phyloP scores from a whole-genome alignment of 2,329 filamentous ascomycete species.

The Zelopaecilomyces penicillatus region DNA sequence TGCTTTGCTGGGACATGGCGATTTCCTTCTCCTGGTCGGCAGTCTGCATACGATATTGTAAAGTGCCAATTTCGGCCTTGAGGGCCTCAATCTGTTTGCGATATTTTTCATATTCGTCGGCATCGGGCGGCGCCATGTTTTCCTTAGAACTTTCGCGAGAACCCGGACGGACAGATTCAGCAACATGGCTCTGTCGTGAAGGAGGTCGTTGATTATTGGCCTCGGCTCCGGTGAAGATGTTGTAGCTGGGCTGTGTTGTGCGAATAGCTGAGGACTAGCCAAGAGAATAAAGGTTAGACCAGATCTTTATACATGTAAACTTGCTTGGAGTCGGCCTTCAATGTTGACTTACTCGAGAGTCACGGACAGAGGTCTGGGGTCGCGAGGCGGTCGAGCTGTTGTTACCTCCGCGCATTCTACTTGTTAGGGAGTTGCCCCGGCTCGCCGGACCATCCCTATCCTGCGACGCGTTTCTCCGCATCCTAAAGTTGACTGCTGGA shows the following conservation, averaged over 20 bases:
- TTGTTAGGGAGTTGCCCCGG: conserved; percentile 21
- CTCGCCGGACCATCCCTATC: conserved; percentile 22
- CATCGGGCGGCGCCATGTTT: conserved; percentile 50
- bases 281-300: neutral
- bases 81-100: conserved; percentile 62
- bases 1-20: conserved; percentile 66
- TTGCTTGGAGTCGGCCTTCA: neutral
- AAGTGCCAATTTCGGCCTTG: conserved; percentile 78
- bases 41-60: conserved; percentile 81
- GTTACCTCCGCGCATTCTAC: conserved; percentile 25
- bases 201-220: conserved; percentile 26
- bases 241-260: conserved; percentile 48
- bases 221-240: conserved; percentile 49
- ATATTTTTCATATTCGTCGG: conserved; percentile 51
- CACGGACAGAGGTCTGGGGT: conserved; percentile 27
- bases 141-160: conserved; percentile 52
- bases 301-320: too few species aligned
- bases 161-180: conserved; percentile 35
- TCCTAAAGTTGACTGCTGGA: conserved; percentile 10
- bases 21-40: conserved; percentile 83
- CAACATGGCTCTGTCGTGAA: conserved; percentile 32
- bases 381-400: conserved; percentile 25
- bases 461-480: conserved; percentile 26
- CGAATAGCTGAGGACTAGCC: conserved; percentile 38
- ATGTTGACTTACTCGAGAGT: conserved; percentile 31